Percentiles rank a stretch among this genome's conserved stretches.
Evolutionary conservation across 2,329 filamentous ascomycete genomes (phyloP).

Genomic region (Metarhizium sp.): DNA sequence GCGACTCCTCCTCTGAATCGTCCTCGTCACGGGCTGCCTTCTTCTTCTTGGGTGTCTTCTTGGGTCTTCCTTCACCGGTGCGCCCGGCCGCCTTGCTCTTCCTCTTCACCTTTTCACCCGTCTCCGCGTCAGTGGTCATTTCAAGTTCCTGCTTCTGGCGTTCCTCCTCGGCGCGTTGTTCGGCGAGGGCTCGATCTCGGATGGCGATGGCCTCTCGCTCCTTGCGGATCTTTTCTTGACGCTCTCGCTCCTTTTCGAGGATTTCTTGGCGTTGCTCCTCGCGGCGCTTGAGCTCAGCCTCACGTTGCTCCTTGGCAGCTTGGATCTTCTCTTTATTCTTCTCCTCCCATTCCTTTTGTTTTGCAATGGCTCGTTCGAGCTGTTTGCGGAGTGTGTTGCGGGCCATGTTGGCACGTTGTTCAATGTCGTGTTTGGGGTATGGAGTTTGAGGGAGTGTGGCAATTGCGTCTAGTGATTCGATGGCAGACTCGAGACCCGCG

Average conservation of each 20-base stretch:
- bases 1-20: constrained; percentile 31
- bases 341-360: constrained; percentile 84
- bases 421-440: constrained; percentile 82
- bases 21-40: constrained; percentile 30
- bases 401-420: constrained; percentile 95
- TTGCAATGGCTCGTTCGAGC: constrained; percentile 73
- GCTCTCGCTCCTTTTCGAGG: constrained; percentile 61
- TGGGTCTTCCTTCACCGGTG: constrained; percentile 32
- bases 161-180: constrained; percentile 40
- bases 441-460: constrained; percentile 59
- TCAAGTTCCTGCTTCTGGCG: constrained; percentile 51
- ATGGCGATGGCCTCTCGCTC: constrained; percentile 76
- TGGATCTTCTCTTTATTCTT: constrained; percentile 84
- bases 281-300: constrained; percentile 67
- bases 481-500: constrained; percentile 75
- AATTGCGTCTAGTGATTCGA: constrained; percentile 59
- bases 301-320: constrained; percentile 68
- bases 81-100: constrained; percentile 52
- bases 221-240: constrained; percentile 72
- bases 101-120: constrained; percentile 69
- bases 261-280: constrained; percentile 66
- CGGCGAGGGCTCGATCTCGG: constrained; percentile 62
- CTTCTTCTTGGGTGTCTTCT: constrained; percentile 44
- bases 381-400: constrained; percentile 91
- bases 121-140: constrained; percentile 72